Conservation (phyloP, 805 yeast species). For the Pichia rugopelliculosa region DNA sequence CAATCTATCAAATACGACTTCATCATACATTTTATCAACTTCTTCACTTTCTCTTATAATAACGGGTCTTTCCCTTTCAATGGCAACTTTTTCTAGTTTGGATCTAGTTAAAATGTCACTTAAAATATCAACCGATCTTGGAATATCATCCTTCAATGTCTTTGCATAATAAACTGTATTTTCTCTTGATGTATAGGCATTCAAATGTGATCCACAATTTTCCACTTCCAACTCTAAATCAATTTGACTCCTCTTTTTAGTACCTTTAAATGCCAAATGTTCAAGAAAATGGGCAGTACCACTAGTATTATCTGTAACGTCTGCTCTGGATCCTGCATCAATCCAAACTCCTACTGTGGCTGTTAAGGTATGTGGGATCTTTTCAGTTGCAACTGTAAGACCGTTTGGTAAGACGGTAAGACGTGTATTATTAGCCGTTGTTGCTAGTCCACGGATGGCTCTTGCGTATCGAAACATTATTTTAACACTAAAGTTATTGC, state of each 20-base stretch:
- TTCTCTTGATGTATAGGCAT: slow-evolving; percentile 98
- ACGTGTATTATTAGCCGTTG: slow-evolving; percentile 38
- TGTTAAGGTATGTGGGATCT: slow-evolving; percentile 78
- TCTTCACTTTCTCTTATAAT: slow-evolving; percentile 95
- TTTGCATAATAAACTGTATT: slow-evolving; percentile 96
- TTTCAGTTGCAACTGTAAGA: slow-evolving; percentile 86
- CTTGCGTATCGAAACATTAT: background rate
- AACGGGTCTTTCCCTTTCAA: slow-evolving; percentile 94
- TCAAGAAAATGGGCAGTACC: slow-evolving; percentile 98
- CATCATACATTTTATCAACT: slow-evolving; percentile 97
- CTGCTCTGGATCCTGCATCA: slow-evolving; percentile 98
- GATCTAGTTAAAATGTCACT: slow-evolving; percentile 87
- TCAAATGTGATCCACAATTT: slow-evolving; percentile 92
- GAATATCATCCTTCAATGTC: slow-evolving; percentile 71
- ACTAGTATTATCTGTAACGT: slow-evolving; percentile 63
- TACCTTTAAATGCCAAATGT: slow-evolving; percentile 95
- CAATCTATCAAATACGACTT: slow-evolving; percentile 92
- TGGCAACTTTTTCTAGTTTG: slow-evolving; percentile 71
- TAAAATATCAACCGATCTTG: slow-evolving; percentile 78
- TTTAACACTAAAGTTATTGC: too few species aligned
- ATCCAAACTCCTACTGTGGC: slow-evolving; percentile 99
- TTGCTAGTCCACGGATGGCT: slow-evolving; percentile 5
- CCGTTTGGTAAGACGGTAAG: slow-evolving; percentile 85
- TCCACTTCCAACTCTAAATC: slow-evolving; percentile 89
- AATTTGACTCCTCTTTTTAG: slow-evolving; percentile 69